Base-by-base conservation (phyloP, 2,329 filamentous ascomycete species). In the Ambrosiella beaveri region DNA sequence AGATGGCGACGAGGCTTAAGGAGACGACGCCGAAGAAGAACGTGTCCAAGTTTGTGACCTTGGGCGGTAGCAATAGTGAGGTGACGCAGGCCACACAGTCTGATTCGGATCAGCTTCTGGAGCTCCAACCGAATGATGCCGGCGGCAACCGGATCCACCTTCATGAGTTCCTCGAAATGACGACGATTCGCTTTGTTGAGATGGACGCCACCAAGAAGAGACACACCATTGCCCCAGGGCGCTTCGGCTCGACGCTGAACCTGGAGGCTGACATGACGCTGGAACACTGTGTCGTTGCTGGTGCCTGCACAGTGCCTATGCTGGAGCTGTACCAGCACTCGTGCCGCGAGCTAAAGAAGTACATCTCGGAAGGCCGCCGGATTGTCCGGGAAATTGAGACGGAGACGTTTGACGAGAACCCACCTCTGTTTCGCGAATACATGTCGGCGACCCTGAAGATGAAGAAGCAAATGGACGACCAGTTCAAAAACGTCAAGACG, bases 111-210 rank as follows among this genome's bases (percentile, higher is more conserved):
- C 67, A 75, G 38, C 56, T 58, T 13, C 59, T 56, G 6, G 55
- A 54, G 52, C 52, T 58, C 7, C 64, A 69, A 12, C 64, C 68
- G 54, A 64, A 68, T n/a, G 65, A 71, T 54, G 70, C 71, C 5
- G 76, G 80, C n/a, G 74, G 74, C 17, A 68, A 74, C 11, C 77
- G 76, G 19, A 89, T 95, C 57, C 85, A 90, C 51, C 75, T 98
- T 2, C 88, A 95, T 64, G 86, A 95, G 57, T 98, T 98, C 70
- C 73, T 98, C 50, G 88, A 94, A 62, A 83, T 95, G 81, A 96
- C 91, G 1, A 94, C 88, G 60, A 95, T 98, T 65, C 87, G 90
- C 57, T 98, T 98, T 71, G 96, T 98, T 86, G 93, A 98, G 67
- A 75, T 98, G 54, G 95, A 85, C n/a, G 95, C 91, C 0, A 96